Base-by-base conservation (phyloP, 192 early-diverging fungal species). In the Paraglomus occultum region DNA sequence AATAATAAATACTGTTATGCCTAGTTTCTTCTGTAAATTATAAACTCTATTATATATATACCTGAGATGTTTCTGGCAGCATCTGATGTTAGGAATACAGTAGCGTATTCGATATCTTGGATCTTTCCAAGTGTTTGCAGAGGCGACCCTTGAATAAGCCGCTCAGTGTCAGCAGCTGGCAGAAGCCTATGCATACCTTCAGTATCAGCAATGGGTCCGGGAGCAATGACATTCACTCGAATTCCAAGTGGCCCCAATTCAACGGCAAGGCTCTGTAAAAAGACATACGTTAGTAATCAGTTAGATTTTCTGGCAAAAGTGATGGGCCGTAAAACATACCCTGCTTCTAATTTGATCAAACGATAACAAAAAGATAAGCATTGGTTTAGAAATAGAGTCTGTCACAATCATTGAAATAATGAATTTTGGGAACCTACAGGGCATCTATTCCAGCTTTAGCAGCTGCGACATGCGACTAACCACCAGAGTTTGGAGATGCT, bases 171-270 rank as follows among this genome's bases (percentile, higher is more conserved):
- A 74, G 59, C 59, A 50, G 40, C 38, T 14, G 76, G 80, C 5
- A 73, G 50, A 31, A 80, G 51, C 63, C 73, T 84, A 62, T 72
- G 38, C 72, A 76, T 64, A 2, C 74, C 78, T 47, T 74, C 80
- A 0, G 83, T 80, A 49, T 70, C 73, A 67, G 70, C 83, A 55
- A 83, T 82, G 4, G 80, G 78, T 8, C 89, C 89, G 38, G 89
- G 90, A 5, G 88, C 80, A 72, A 91, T 85, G 31, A 72, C 80
- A 75, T 88, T 88, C 52, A 85, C 81, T 68, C 91, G 86, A 72
- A 92, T 85, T 20, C 84, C 83, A 57, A 88, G 82, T 15, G 83
- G 85, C 39, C 91, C 91, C 78, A 87, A 89, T 68, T 92, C 91
- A 23, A 88, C 82, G 22, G 91, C 89, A 14, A 64, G 20, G 20